Evolutionary conservation across 2,329 filamentous ascomycete species (phyloP).

Genomic region (Juglanconis juglandina): DNA sequence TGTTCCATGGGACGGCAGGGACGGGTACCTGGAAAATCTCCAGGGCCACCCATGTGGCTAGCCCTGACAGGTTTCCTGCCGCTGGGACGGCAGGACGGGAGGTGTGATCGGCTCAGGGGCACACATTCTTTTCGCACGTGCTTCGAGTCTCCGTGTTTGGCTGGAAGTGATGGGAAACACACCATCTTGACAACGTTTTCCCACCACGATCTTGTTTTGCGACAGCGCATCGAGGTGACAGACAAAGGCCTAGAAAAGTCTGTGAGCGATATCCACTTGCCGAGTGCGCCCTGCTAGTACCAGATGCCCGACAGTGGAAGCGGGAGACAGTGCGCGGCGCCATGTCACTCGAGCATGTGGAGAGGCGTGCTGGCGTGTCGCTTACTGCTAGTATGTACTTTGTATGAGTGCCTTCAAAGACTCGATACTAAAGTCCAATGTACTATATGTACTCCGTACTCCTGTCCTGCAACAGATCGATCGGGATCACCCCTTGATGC

Average conservation of each 20-base stretch:
- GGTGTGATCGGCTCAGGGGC: constrained; percentile 17
- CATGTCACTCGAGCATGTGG: neutral
- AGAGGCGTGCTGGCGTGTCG: neutral
- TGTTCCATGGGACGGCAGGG: constrained; percentile 22
- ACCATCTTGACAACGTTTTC: neutral
- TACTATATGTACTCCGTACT: neutral
- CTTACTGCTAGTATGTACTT: no score
- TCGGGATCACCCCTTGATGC: neutral
- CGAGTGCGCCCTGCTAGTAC: neutral
- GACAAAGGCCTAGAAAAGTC: neutral
- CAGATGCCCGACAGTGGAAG: neutral
- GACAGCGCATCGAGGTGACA: constrained; percentile 8
- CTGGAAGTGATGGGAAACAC: neutral
- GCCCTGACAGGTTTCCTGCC: constrained; percentile 31
- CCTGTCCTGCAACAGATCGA: no score
- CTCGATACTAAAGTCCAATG: no score
- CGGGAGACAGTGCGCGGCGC: neutral
- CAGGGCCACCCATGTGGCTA: constrained; percentile 33
- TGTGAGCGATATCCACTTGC: neutral
- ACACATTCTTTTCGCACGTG: constrained; percentile 9
- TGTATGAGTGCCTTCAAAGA: no score
- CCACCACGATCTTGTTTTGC: constrained; percentile 1
- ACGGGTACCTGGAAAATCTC: constrained; percentile 40
- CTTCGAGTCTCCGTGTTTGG: constrained; percentile 2
- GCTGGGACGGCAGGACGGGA: constrained; percentile 13